Evolutionary conservation across 257 asterid genomes (phyloP).

Genomic region (Lycium ferocissimum): DNA sequence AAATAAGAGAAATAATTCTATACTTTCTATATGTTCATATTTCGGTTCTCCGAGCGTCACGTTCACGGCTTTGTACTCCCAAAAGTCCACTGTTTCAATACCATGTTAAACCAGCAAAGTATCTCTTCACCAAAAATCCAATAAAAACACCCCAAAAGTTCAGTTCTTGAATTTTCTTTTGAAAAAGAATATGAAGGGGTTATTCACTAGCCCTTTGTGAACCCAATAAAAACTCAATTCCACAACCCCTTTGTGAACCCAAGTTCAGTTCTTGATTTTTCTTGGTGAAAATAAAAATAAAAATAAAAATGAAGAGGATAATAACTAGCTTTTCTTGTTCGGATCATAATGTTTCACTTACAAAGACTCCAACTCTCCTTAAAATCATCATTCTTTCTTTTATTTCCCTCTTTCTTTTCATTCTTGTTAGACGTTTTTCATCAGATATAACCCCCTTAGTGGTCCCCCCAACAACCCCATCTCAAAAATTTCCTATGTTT

Average conservation of each 20-base stretch:
- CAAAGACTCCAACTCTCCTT: conserved; percentile 41
- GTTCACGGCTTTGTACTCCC: background rate
- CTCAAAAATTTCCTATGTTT: background rate
- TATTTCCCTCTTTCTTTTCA: conserved; percentile 48
- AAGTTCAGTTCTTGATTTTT: background rate
- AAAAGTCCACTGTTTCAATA: conserved; percentile 18
- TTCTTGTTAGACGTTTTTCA: conserved; percentile 46
- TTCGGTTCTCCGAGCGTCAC: background rate
- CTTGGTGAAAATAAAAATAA: background rate
- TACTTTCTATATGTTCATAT: background rate
- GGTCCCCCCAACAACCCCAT: conserved; percentile 1
- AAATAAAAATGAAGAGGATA: background rate
- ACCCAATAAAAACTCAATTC: background rate
- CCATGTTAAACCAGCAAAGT: conserved; percentile 20
- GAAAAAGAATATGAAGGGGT: background rate
- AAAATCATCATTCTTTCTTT: conserved; percentile 49
- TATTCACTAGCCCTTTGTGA: too few relatives aligned
- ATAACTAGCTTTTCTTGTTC: conserved; percentile 38
- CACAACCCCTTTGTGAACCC: background rate
- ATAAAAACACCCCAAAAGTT: background rate
- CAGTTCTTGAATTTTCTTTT: background rate
- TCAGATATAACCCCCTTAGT: background rate
- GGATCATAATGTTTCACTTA: conserved; percentile 18
- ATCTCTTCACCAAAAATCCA: background rate
- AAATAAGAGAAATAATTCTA: background rate